These are phyloP conservation scores for Hymenoscyphus salicellus DNA, from an alignment of 2,329 filamentous ascomycete species.

Conservation along the genomic window DNA sequence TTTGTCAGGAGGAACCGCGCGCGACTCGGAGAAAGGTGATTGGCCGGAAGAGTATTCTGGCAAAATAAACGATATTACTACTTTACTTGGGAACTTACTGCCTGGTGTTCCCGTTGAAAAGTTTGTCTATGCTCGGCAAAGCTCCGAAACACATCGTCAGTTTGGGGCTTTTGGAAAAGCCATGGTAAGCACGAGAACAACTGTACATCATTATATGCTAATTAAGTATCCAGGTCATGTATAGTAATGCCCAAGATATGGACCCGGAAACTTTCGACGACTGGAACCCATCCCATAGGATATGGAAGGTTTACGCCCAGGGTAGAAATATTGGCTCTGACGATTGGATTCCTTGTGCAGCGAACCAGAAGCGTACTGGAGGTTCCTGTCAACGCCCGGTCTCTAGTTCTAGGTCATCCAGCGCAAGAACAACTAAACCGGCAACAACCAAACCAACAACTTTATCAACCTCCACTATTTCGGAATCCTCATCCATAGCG, in stretches of 20 bases:
- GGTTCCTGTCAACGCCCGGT: background rate
- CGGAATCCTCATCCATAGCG: background rate
- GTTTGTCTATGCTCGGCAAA: background rate
- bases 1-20: background rate
- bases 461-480: background rate
- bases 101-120: background rate
- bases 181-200: background rate
- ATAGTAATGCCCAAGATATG: background rate
- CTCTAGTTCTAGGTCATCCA: background rate
- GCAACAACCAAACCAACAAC: background rate
- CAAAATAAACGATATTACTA: background rate
- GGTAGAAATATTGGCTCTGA: background rate
- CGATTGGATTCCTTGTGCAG: background rate
- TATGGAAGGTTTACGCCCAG: background rate
- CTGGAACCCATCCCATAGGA: background rate
- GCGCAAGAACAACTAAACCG: background rate
- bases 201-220: background rate
- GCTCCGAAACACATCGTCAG: background rate
- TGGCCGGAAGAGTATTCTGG: background rate
- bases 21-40: background rate
- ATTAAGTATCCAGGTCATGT: background rate
- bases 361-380: background rate
- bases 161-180: background rate
- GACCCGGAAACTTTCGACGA: background rate
- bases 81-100: background rate